phyloP scores from a whole-genome alignment of 495 filamentous ascomycete genomes.

The Trichoderma asperelloides region DNA sequence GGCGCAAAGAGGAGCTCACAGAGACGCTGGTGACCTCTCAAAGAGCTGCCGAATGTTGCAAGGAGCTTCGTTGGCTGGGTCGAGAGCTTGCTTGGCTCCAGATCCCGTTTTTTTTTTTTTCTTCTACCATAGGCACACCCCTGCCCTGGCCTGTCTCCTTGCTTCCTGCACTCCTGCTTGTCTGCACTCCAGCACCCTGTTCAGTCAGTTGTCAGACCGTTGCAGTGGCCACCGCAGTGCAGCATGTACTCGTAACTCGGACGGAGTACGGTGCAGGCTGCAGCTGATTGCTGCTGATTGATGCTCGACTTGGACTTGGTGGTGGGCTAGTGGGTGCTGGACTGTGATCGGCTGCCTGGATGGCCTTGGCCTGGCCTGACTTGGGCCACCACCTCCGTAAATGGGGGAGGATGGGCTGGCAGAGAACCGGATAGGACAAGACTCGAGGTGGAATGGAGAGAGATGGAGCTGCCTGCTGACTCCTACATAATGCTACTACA shows the following conservation, averaged over 20 bases:
- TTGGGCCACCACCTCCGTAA: background rate
- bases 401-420: background rate
- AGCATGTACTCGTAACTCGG: background rate
- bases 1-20: background rate
- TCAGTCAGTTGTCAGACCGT: background rate
- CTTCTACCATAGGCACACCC: background rate
- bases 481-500: background rate
- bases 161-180: constrained; percentile 5
- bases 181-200: constrained; percentile 4
- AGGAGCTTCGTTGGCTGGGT: constrained; percentile 1
- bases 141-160: background rate
- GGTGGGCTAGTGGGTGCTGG: background rate
- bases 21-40: constrained; percentile 6
- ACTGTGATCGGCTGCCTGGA: background rate
- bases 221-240: constrained; percentile 3
- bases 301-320: background rate
- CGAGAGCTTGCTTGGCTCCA: constrained; percentile 5
- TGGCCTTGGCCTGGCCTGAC: background rate
- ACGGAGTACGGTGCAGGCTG: background rate
- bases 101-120: constrained; percentile 5
- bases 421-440: background rate
- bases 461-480: constrained; percentile 5
- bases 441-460: background rate
- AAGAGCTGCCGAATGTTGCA: background rate
- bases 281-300: background rate